A percentile compares a stretch with the other conserved stretches of the same genome.
Conservation (phyloP, 2,329 filamentous ascomycete species). For the Penicillium digitatum region DNA sequence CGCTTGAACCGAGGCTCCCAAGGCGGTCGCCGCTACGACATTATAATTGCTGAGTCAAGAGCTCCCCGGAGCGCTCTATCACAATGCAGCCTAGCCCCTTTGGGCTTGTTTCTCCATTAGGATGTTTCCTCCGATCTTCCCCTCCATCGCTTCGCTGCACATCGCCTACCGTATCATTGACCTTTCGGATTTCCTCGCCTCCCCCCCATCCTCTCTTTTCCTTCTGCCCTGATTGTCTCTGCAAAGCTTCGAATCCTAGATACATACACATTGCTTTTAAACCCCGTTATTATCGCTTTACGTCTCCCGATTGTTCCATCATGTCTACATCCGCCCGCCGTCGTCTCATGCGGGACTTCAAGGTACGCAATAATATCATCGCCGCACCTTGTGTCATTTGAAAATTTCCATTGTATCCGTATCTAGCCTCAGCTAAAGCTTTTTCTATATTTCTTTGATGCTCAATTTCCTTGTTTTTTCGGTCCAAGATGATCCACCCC, state of each 20-base stretch:
- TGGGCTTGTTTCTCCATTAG: constrained; percentile 16
- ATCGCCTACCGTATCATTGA: constrained; percentile 1
- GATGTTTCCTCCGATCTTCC: constrained; percentile 18
- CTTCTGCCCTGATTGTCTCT: background rate
- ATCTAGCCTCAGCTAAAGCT: background rate
- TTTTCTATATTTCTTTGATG: background rate
- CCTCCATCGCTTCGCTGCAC: constrained; percentile 12
- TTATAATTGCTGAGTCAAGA: constrained; percentile 9
- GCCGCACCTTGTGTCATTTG: background rate
- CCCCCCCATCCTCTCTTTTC: background rate
- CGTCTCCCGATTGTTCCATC: constrained; percentile 2
- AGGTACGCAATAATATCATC: constrained; percentile 56
- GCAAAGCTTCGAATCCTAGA: background rate
- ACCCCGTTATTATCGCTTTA: background rate
- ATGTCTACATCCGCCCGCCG: constrained; percentile 95
- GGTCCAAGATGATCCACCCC: constrained; percentile 2
- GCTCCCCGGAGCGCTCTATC: background rate
- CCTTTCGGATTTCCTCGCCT: background rate
- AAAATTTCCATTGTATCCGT: background rate
- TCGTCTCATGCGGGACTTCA: constrained; percentile 98
- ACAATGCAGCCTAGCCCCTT: background rate
- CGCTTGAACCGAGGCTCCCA: constrained; percentile 27
- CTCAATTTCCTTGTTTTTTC: background rate
- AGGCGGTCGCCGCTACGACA: constrained; percentile 12
- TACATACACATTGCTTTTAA: background rate